phyloP scores from a whole-genome alignment of 176 grass and related monocot genomes.

The Otatea glauca region DNA sequence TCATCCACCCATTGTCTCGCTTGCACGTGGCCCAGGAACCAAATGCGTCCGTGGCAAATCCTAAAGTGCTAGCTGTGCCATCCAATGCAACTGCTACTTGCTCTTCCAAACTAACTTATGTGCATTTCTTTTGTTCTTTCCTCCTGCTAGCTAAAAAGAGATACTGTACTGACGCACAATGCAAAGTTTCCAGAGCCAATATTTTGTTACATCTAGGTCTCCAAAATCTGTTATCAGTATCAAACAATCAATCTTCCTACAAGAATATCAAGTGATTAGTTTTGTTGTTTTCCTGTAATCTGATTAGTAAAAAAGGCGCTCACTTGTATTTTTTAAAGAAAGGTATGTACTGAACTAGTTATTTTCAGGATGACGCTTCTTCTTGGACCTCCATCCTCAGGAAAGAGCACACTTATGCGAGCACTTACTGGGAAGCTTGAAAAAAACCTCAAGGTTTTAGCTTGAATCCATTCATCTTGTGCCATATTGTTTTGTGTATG shows the following conservation, averaged over 20 bases:
- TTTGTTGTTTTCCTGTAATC: neutral
- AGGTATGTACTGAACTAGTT: neutral
- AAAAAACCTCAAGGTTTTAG: slow-evolving; percentile 69
- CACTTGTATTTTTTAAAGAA: neutral
- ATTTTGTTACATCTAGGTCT: no score
- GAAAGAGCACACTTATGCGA: slow-evolving; percentile 86
- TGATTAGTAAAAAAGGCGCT: neutral
- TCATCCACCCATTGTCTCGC: no score
- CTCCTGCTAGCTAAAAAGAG: neutral
- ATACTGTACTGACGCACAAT: no score
- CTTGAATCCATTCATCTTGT: neutral
- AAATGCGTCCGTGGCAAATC: no score
- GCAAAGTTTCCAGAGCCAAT: no score
- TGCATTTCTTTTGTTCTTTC: neutral
- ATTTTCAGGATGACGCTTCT: slow-evolving; percentile 91
- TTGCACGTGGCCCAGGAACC: no score
- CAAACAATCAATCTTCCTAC: neutral
- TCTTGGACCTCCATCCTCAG: slow-evolving; percentile 87
- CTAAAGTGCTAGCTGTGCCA: neutral
- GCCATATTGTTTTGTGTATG: neutral
- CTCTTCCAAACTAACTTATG: neutral
- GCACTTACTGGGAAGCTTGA: slow-evolving; percentile 79
- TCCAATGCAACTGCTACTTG: slow-evolving; percentile 7
- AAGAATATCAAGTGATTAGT: neutral
- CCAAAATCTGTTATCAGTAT: neutral